Evolutionary conservation across 1,284 basidiomycete species (phyloP).

Genomic region (Cryptococcus sp.): DNA sequence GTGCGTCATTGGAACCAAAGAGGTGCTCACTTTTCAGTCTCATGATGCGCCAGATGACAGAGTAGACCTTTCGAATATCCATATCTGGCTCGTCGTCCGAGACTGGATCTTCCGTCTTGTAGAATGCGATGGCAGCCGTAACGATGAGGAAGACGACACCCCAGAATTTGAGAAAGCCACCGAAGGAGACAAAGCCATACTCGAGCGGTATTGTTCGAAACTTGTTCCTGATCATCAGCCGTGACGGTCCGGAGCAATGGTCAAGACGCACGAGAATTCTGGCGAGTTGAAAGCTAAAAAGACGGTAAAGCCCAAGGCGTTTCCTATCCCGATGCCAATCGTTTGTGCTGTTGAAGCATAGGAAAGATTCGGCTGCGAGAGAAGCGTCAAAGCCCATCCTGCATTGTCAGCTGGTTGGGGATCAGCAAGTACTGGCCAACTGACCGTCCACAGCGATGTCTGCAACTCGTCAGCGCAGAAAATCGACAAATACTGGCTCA

Average conservation of each 20-base stretch:
- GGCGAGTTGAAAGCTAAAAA: conserved; percentile 95
- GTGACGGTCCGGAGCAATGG: neutral
- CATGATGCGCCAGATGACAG: conserved; percentile 90
- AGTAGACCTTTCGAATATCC: conserved; percentile 85
- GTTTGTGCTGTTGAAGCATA: conserved; percentile 99
- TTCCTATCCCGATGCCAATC: conserved; percentile 92
- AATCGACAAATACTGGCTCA: neutral
- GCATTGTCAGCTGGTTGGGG: neutral
- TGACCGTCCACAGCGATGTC: conserved; percentile 95
- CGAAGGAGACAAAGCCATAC: conserved; percentile 72
- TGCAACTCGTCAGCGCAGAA: conserved; percentile 37
- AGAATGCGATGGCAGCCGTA: conserved; percentile 79
- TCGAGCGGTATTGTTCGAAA: conserved; percentile 55
- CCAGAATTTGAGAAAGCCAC: conserved; percentile 83
- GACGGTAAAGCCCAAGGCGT: conserved; percentile 93
- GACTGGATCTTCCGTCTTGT: conserved; percentile 85
- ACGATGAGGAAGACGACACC: conserved; percentile 71
- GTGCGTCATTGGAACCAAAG: neutral
- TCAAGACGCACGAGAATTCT: conserved; percentile 71
- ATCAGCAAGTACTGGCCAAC: neutral
- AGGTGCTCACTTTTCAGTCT: conserved; percentile 70
- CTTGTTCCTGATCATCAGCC: conserved; percentile 52
- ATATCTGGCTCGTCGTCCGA: conserved; percentile 70
- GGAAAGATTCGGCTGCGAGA: conserved; percentile 90
- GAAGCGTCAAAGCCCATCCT: conserved; percentile 95